Evolutionary conservation across 2,329 filamentous ascomycete genomes (phyloP).

Genomic region (Lachnellula hyalina): DNA sequence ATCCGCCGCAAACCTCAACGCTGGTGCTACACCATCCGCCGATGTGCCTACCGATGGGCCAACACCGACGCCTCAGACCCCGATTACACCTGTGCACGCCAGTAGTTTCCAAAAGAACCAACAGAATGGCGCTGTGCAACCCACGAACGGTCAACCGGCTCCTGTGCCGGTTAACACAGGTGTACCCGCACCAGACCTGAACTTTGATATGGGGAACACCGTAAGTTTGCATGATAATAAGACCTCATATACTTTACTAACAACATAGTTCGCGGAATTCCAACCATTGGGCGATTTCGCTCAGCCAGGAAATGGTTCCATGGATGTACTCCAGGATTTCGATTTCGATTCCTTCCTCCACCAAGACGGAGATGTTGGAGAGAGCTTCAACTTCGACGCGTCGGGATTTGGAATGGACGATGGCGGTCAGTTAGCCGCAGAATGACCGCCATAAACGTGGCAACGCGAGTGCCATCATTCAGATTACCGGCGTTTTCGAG

Average conservation of each 20-base stretch:
- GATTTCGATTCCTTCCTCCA: slow-evolving; percentile 66
- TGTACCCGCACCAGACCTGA: slow-evolving; percentile 44
- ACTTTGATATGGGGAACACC: slow-evolving; percentile 43
- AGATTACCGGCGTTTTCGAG: slow-evolving; percentile 30
- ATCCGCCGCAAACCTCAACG: slow-evolving; percentile 49
- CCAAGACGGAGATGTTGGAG: slow-evolving; percentile 43
- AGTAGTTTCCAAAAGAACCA: slow-evolving; percentile 41
- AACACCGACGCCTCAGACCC: slow-evolving; percentile 56
- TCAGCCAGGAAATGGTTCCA: slow-evolving; percentile 45
- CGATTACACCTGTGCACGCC: slow-evolving; percentile 55
- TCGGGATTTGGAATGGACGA: slow-evolving; percentile 48
- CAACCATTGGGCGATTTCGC: slow-evolving; percentile 44
- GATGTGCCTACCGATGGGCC: slow-evolving; percentile 53
- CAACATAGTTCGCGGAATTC: slow-evolving; percentile 24
- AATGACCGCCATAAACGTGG: slow-evolving; percentile 33
- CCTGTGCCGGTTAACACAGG: slow-evolving; percentile 38
- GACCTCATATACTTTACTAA: slow-evolving; percentile 1
- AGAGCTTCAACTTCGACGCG: slow-evolving; percentile 49
- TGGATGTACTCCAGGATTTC: slow-evolving; percentile 60
- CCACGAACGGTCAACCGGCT: slow-evolving; percentile 34
- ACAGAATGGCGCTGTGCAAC: slow-evolving; percentile 40
- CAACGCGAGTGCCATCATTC: slow-evolving; percentile 18
- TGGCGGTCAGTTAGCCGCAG: slow-evolving; percentile 50
- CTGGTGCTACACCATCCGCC: slow-evolving; percentile 52
- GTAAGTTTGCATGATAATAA: slow-evolving; percentile 10